phyloP scores from a whole-genome alignment of 2,329 filamentous ascomycete genomes.

The Fusarium sulawesiense region DNA sequence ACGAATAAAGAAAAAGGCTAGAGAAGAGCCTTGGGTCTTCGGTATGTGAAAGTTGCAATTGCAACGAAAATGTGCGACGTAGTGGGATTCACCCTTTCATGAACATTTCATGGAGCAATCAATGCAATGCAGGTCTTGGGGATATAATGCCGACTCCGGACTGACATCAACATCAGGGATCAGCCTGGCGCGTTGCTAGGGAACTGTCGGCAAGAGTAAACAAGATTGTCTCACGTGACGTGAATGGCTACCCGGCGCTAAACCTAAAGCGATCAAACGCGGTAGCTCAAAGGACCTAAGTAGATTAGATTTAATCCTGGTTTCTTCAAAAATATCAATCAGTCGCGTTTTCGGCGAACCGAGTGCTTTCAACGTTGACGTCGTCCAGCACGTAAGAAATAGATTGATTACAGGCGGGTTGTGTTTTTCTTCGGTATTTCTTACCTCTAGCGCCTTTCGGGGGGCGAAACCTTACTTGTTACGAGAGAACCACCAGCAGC shows the following conservation, averaged over 20 bases:
- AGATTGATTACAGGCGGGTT: background rate
- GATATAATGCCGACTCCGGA: conserved; percentile 25
- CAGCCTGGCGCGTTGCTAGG: conserved; percentile 45
- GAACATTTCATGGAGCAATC: conserved; percentile 43
- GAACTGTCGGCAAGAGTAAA: conserved; percentile 43
- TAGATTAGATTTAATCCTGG: conserved; percentile 13
- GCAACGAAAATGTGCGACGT: conserved; percentile 41
- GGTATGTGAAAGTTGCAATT: conserved; percentile 30
- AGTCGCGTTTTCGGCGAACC: conserved; percentile 18
- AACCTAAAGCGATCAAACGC: conserved; percentile 22
- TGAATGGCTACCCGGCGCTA: conserved; percentile 12
- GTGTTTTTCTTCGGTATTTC: background rate
- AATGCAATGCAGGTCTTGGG: conserved; percentile 39
- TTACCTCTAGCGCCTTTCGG: background rate
- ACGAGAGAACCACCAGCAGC: background rate
- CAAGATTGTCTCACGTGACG: conserved; percentile 44
- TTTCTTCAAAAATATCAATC: conserved; percentile 7
- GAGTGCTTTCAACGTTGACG: background rate
- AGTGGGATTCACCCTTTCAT: conserved; percentile 40
- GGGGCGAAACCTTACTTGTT: background rate
- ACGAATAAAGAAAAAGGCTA: conserved; percentile 7
- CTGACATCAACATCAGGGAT: conserved; percentile 38
- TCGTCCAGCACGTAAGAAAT: background rate
- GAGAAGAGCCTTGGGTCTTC: conserved; percentile 8
- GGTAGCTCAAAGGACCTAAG: conserved; percentile 15